Base-by-base conservation (phyloP, 169 alveolate genomes). In the Plasmodium reichenowi region DNA sequence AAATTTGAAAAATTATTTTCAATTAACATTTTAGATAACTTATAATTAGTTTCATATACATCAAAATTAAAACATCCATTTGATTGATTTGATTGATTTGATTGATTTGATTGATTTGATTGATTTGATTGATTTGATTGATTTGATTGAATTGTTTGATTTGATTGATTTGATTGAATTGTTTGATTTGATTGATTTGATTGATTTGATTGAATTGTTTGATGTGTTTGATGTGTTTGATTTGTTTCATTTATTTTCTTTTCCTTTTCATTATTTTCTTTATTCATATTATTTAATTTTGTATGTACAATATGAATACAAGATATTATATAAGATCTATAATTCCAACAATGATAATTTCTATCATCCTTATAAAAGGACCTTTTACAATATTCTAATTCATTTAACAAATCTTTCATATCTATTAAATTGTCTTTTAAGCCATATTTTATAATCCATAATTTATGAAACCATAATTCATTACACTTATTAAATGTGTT, bases 391-490 rank as follows among this genome's bases (percentile, higher is more conserved):
- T 26, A 80, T 68, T 80, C 83, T 80, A 80, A 58, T 68, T 80
- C 90, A 4, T 80, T 68, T 48, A 80, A 32, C 32, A 80, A 26
- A 68, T 80, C 72, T 20, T 24, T 5, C 38, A 67, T n/a, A 29
- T 58, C 50, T 60, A 56, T 67, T 48, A 80, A 15, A 80, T 80
- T 62, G 24, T 80, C 70, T 56, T 80, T 80, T 43, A 80, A 52
- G 29, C 83, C 29, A 26, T 56, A 59, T 58, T 80, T 80, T 17
- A 80, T 56, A 54, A 80, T 15, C 90, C 90, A 80, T 32, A 80
- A 26, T 80, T 80, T 80, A 72, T 80, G 90, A 47, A 80, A 80
- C 90, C 90, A 80, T 43, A 80, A 68, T 52, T 80, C 90, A 29
- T 68, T 68, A 29, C 74, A 80, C 60, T 80, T 80, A 50, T 43